These are phyloP conservation scores for Coemansia sp. DNA, from an alignment of 192 early-diverging fungal genomes.

Conservation along the genomic window DNA sequence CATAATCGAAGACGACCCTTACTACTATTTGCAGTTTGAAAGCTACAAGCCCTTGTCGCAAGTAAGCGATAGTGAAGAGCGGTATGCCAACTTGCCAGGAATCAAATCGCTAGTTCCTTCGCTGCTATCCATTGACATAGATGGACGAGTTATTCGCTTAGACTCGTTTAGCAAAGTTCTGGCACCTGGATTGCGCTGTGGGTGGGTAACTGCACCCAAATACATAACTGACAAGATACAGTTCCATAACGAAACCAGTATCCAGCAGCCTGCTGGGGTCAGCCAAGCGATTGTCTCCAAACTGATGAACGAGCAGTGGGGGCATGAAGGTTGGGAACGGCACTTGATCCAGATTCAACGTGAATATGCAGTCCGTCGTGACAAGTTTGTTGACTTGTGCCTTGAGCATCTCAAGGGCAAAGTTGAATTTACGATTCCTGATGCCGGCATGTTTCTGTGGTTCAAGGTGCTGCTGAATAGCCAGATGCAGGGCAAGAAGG, in stretches of 20 bases:
- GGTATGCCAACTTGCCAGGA: slow-evolving; percentile 26
- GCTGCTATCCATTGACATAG: slow-evolving; percentile 85
- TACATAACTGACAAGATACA: slow-evolving; percentile 77
- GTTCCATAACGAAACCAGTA: slow-evolving; percentile 76
- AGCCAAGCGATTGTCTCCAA: slow-evolving; percentile 73
- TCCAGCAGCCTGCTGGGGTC: slow-evolving; percentile 80
- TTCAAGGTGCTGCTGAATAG: slow-evolving; percentile 55
- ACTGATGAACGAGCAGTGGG: slow-evolving; percentile 74
- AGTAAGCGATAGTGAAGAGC: slow-evolving; percentile 13
- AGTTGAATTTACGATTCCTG: slow-evolving; percentile 60
- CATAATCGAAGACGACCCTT: slow-evolving; percentile 95
- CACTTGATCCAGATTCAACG: slow-evolving; percentile 67
- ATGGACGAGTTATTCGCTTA: slow-evolving; percentile 85
- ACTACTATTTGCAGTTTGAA: slow-evolving; percentile 83
- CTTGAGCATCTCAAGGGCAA: slow-evolving; percentile 60
- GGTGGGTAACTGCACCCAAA: slow-evolving; percentile 69
- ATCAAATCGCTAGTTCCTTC: slow-evolving; percentile 57
- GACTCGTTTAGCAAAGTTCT: slow-evolving; percentile 93
- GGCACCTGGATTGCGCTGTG: slow-evolving; percentile 81
- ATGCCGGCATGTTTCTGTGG: slow-evolving; percentile 95
- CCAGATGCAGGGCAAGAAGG: slow-evolving; percentile 41
- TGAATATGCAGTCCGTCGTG: slow-evolving; percentile 72
- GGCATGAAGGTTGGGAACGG: slow-evolving; percentile 70
- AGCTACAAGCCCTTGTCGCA: slow-evolving; percentile 17
- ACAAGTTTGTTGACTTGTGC: slow-evolving; percentile 65